Evolutionary conservation across 441 rosid species (phyloP), one percentile per base, ranked within the genome.

Genomic region (Adansonia gregorii): DNA sequence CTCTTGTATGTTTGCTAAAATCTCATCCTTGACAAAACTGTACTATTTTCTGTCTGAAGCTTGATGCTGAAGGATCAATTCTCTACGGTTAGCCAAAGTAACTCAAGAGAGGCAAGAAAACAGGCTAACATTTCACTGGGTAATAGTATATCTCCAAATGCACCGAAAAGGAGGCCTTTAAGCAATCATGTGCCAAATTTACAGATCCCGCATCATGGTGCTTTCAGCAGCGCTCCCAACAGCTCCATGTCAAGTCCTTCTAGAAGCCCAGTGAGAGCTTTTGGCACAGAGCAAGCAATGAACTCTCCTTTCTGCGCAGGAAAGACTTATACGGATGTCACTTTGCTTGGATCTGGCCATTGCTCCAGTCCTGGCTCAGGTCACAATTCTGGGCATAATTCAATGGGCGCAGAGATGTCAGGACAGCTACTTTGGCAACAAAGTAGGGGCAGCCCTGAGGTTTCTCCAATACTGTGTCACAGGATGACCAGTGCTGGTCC

Each of bases 311-410:
- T 85, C 31, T 84, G 84, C 82, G 78, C 78, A 0, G 88, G 84
- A 81, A 90, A 88, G 82, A 85, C 86, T 77, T 86, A 82, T 82
- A 24, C 85, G 8, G 94, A 90, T 83, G 84, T 88, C 76, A 83
- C 82, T 12, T 81, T 88, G 24, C 86, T 85, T 55, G 87, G 87
- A 59, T 84, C 84, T 51, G 87, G 89, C 70, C 87, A 87, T 45
- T 87, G 89, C 77, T 55, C 89, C 48, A 87, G 89, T 78, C 87
- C 89, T 22, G 86, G 89, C 70, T 85, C 89, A 8, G 89, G 88
- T 67, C 88, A 87, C 54, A 87, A 85, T 75, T 87, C 89, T 67
- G 89, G 85, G 31, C 85, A 85, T 67, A 85, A 87, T 73, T 87
- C 89, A 12, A 82, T 86, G 86, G 89, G 87, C 59, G 89, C 84